Conservation (phyloP, 2,329 filamentous ascomycete genomes). For the Penicillium sp. region DNA sequence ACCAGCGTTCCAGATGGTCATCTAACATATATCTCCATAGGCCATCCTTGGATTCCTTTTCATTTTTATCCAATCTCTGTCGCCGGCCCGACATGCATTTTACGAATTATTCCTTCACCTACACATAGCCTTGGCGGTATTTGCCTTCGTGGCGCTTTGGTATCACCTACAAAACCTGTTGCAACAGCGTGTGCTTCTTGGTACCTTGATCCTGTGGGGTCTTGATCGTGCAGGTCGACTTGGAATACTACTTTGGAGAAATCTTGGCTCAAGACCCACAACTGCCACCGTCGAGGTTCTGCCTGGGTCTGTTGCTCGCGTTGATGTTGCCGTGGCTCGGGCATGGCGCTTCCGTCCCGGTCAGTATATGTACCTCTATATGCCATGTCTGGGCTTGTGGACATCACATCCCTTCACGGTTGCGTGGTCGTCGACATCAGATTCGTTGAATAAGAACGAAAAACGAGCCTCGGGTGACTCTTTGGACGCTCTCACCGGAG, state of each 20-base stretch:
- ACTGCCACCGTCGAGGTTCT: conserved; percentile 55
- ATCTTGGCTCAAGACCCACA: conserved; percentile 47
- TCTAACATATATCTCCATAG: conserved; percentile 27
- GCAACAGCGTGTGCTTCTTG: conserved; percentile 32
- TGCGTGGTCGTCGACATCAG: conserved; percentile 36
- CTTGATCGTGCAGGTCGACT: conserved; percentile 46
- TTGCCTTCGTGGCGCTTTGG: conserved; percentile 41
- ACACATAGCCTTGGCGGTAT: conserved; percentile 41
- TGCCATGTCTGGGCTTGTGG: conserved; percentile 47
- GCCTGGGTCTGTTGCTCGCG: conserved; percentile 54
- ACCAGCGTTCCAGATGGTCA: not conserved
- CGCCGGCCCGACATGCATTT: conserved; percentile 43
- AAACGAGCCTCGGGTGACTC: conserved; percentile 34
- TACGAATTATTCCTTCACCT: conserved; percentile 47
- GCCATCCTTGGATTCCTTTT: conserved; percentile 39
- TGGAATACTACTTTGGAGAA: conserved; percentile 51
- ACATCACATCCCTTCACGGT: conserved; percentile 45
- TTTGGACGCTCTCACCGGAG: conserved; percentile 26
- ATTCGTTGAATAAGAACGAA: conserved; percentile 15
- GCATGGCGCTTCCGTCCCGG: conserved; percentile 41
- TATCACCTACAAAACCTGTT: conserved; percentile 33
- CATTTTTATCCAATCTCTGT: conserved; percentile 42
- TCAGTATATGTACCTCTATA: conserved; percentile 57
- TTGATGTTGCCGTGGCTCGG: conserved; percentile 32
- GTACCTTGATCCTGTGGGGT: conserved; percentile 35